Percentiles rank a stretch among this genome's conserved stretches.
These are phyloP conservation scores for Cercospora zeina DNA, from an alignment of 2,329 filamentous ascomycete species.

Conservation along the genomic window DNA sequence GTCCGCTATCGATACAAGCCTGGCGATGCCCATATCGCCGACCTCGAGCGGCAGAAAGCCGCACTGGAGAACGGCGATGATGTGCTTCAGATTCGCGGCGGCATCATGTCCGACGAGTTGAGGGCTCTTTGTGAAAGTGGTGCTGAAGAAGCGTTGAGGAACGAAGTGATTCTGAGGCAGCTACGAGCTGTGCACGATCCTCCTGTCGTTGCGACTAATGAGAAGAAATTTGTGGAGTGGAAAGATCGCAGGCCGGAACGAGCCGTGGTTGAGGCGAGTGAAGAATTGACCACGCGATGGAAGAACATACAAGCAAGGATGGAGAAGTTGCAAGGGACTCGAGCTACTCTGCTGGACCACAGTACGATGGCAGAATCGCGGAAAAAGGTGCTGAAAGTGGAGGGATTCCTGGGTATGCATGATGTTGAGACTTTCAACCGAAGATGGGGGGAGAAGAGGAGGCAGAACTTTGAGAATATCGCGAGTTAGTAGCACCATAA, in stretches of 20 bases:
- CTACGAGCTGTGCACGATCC: neutral
- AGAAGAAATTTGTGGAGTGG: slow-evolving; percentile 1
- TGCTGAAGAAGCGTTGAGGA: neutral
- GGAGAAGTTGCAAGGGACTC: neutral
- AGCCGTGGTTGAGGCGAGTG: neutral
- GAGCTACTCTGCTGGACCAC: neutral
- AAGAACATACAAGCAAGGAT: neutral
- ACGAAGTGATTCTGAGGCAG: neutral
- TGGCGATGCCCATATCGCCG: neutral
- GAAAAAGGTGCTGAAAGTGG: neutral
- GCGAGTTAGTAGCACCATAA: neutral
- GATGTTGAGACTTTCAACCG: neutral
- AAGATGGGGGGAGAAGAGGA: neutral
- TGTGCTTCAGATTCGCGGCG: neutral
- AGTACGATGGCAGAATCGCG: neutral
- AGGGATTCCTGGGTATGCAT: neutral
- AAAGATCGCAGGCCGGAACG: neutral
- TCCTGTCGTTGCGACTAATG: slow-evolving; percentile 1
- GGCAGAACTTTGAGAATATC: neutral
- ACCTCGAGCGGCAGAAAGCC: slow-evolving; percentile 1
- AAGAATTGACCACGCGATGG: neutral
- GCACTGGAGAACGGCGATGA: neutral
- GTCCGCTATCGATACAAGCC: slow-evolving; percentile 1
- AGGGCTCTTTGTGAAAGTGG: neutral
- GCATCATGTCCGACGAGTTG: neutral